Evolutionary conservation across 2,329 filamentous ascomycete genomes (phyloP), one percentile per base, ranked within the genome.

Genomic region (Nannizziopsis barbatae): DNA sequence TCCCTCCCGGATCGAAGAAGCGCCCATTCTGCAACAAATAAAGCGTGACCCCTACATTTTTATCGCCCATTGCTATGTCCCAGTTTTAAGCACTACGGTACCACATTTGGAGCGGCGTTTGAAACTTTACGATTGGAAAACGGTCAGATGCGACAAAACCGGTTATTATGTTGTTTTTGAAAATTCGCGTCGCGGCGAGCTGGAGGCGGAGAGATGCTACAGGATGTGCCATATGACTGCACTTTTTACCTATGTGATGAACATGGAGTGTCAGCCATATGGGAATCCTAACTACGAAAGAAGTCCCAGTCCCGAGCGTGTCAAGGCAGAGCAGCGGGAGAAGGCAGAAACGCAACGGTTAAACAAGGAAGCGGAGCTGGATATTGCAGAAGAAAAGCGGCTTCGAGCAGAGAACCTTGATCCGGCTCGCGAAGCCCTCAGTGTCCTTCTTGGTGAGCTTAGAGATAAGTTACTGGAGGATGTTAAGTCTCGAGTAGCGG

Each of bases 141-240:
- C 88, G 43, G 83, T 98, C 45, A 79, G 87, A 31, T 80, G 85
- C 51, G 92, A 98, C 63, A 79, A 79, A 50, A 83, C 80, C 0
- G 92, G 92, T 0, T 98, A 95, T 65, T 96, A 86, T 62, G 80
- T 96, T 45, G 73, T 88, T n/a, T 98, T 98, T 60, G 79, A 85
- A 44, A 83, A 90, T 58, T 86, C 80, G 1, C 76, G 78, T 47
- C 73, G 75, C 7, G 90, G 90, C 2, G 82, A 88, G 58, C 74
- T 81, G 48, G 88, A 95, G 65, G 83, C 87, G 0, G 82, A 86
- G 56, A 76, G 84, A 53, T 95, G 89, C 62, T 89, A 80, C 64
- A 75, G 79, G 47, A 77, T 81, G 45, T 88, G 85, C 55, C 82
- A 95, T 62, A 83, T 84, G 62, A 83, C 83, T 38, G 77, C 84